Base-by-base conservation (phyloP, 1,284 basidiomycete genomes). In the Pisolithus thermaeus region DNA sequence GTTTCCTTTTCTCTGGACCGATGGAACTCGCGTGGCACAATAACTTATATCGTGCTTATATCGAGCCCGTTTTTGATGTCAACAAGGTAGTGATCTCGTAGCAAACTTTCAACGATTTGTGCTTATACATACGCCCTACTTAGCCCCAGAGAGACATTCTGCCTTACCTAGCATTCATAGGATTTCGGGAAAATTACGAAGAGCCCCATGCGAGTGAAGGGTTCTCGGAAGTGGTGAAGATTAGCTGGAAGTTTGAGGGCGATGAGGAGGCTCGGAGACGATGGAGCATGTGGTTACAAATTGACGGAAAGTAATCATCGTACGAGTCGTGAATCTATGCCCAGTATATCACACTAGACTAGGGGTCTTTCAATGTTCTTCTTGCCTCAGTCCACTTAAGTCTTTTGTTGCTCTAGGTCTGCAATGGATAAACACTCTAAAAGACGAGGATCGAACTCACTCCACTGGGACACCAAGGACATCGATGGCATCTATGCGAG, bases 1-100 rank as follows among this genome's bases (percentile, higher is more conserved):
- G 89, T 61, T 81, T 94, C 63, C 58, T 77, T 28, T 96, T 96
- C 59, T 73, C 79, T 9, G 83, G 83, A 39, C 80, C 85, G 1
- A 59, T 80, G 23, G 87, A 91, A 47, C 75, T 96, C 3, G 90
- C 90, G 3, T 89, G 84, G 81, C 93, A 96, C 65, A 95, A 95
- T 63, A 94, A 94, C 61, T 66, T 92, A 3, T 95, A 94, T 64
- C 81, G 92, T 28, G 82, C 89, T 32, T 84, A 76, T 60, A 79
- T 78, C 55, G 67, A 77, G 36, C 78, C 81, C 0, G 62, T 75
- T 3, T 73, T 73, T 11, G 62, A 66, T n/a, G 63, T 61, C 2
- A 59, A 59, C 43, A 70, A 74, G 60, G 79, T 77, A 50, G 60
- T 7, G 16, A 9, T 22, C 41, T 38, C 5, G 55, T 47, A 11